Base-by-base conservation (phyloP, 1,139 yeast genomes). In the Nakaseomyces bracarensis region DNA sequence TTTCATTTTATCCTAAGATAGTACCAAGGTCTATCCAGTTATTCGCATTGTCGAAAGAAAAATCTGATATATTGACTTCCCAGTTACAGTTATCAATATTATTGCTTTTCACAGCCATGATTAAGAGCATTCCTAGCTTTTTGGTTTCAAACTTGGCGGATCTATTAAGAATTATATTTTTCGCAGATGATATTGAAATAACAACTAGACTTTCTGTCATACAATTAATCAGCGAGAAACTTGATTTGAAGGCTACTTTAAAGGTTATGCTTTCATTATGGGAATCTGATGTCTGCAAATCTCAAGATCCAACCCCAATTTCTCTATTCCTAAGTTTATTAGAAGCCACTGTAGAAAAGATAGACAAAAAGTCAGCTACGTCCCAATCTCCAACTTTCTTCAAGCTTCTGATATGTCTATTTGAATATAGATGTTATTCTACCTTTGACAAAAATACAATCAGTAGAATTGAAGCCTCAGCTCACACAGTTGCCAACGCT, bases 91-190 rank as follows among this genome's bases (percentile, higher is more conserved):
- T 81, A 7, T 76, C 96, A 0, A 71, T 82, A 14, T 66, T 86
- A 49, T 75, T 85, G 34, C 68, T 91, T 42, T 70, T 85, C 46
- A 79, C 95, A 3, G 75, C 89, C 38, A 71, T 86, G 56, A 68
- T 89, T 40, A 85, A 82, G 63, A 79, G 85, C 54, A 79, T 93
- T 51, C 97, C 98, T 30, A 81, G 86, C 11, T 91, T 91, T 60
- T 74, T 91, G 67, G 69, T 77, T 16, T 77, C 93, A 7, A 79
- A 79, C 49, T 67, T 87, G 52, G 73, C 72, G 43, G 76, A 77
- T 41, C 72, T 85, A 40, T 64, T 86, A 46, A 65, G 69, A 42
- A 68, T 79, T 10, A 65, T 82, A 18, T 73, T 86, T 50, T 65
- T 68, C 36, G 76, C 86, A 40, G 69, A 71, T 40, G 68, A 68